Conservation (phyloP, 2,329 filamentous ascomycete genomes). For the Pseudodiploospora longispora region DNA sequence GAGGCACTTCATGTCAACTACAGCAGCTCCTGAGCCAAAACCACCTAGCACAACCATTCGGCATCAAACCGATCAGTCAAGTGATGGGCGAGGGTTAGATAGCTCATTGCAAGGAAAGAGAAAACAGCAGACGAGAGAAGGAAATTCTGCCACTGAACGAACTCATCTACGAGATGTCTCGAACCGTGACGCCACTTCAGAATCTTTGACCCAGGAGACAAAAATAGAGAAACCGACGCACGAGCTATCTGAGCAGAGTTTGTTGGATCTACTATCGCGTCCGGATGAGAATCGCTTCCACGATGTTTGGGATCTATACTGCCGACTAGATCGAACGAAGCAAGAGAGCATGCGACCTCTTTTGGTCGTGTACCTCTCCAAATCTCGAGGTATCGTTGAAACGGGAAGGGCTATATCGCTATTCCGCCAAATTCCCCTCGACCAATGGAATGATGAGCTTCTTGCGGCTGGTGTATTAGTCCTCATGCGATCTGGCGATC, state of each 20-base stretch:
- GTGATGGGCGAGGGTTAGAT: neutral
- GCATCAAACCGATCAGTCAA: neutral
- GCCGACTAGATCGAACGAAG: conserved; percentile 24
- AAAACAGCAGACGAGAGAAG: no score
- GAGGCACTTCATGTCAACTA: conserved; percentile 19
- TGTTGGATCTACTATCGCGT: conserved; percentile 16
- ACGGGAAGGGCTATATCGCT: conserved; percentile 37
- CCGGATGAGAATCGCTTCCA: conserved; percentile 24
- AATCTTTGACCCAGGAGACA: no score
- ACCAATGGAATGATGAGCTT: conserved; percentile 31
- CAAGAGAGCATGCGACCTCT: conserved; percentile 19
- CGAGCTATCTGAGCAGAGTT: neutral
- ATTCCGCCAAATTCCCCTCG: conserved; percentile 29
- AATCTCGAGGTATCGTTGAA: conserved; percentile 34
- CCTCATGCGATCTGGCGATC: conserved; percentile 32
- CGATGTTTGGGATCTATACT: conserved; percentile 36
- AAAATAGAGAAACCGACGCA: no score
- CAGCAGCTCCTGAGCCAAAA: conserved; percentile 7
- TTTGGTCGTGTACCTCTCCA: conserved; percentile 35
- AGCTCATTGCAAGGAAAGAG: no score
- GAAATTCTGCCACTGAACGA: no score
- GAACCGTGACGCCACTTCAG: no score
- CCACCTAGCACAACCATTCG: neutral
- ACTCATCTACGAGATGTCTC: no score
- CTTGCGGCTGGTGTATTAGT: conserved; percentile 34